These are phyloP conservation scores for Scytalidium sp. DNA, from an alignment of 2,329 filamentous ascomycete species.

Conservation along the genomic window DNA sequence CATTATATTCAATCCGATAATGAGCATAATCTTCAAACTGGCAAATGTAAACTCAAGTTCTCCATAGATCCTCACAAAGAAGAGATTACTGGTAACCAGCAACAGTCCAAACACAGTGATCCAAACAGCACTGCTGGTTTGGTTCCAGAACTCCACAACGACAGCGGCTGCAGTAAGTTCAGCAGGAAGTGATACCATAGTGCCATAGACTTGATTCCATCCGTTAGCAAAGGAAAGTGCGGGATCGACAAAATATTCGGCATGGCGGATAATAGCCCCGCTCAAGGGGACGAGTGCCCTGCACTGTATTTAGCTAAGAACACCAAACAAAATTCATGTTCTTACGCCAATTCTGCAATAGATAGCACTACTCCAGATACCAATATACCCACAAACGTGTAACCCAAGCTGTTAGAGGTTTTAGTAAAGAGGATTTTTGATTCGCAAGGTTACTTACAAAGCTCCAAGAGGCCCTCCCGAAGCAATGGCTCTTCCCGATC, in stretches of 20 bases:
- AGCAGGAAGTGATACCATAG: constrained; percentile 54
- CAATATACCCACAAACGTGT: constrained; percentile 45
- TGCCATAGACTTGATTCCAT: constrained; percentile 52
- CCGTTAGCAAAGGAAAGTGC: constrained; percentile 44
- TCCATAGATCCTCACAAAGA: constrained; percentile 34
- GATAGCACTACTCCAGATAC: constrained; percentile 49
- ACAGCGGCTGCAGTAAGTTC: constrained; percentile 63
- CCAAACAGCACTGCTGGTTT: constrained; percentile 43
- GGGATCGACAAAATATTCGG: constrained; percentile 47
- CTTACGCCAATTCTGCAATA: constrained; percentile 45
- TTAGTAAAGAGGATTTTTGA: background rate
- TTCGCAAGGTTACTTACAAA: constrained; percentile 25
- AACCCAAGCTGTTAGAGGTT: constrained; percentile 35
- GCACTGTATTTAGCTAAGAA: background rate
- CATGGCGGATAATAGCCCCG: constrained; percentile 45
- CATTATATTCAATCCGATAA: constrained; percentile 61
- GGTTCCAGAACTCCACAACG: constrained; percentile 60
- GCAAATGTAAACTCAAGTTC: constrained; percentile 52
- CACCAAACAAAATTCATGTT: background rate
- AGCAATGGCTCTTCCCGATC: constrained; percentile 48
- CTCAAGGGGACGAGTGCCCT: constrained; percentile 45
- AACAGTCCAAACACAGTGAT: constrained; percentile 32
- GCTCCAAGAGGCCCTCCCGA: constrained; percentile 49
- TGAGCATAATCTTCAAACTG: constrained; percentile 55
- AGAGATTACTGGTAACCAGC: constrained; percentile 31